A percentile compares a stretch with the other conserved stretches of the same genome.
These are phyloP conservation scores for Phytophthora pini DNA, from an alignment of 352 stramenopile genomes.

Conservation along the genomic window DNA sequence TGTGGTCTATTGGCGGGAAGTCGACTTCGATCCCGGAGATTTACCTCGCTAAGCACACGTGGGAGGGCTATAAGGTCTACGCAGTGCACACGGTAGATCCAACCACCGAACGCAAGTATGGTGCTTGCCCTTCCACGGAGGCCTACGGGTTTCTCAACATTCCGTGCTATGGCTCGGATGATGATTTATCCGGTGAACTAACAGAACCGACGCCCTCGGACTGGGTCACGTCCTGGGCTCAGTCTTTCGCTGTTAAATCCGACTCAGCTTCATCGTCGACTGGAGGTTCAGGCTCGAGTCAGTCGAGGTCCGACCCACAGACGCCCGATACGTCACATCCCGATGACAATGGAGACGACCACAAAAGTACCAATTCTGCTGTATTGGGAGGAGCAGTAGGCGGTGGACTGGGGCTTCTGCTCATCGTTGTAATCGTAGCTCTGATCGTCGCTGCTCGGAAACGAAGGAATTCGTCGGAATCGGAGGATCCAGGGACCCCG, in stretches of 20 bases:
- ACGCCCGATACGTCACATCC: background rate
- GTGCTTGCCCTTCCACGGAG: constrained; percentile 16
- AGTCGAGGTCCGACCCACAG: background rate
- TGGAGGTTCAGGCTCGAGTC: constrained; percentile 1
- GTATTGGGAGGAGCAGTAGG: constrained; percentile 25
- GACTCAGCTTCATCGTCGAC: constrained; percentile 1
- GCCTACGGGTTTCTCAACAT: constrained; percentile 35
- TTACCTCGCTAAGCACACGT: constrained; percentile 25
- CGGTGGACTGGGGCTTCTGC: constrained; percentile 20
- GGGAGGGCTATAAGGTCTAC: constrained; percentile 30
- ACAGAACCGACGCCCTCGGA: constrained; percentile 21
- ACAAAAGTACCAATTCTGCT: constrained; percentile 10
- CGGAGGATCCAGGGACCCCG: constrained; percentile 7
- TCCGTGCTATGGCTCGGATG: constrained; percentile 29
- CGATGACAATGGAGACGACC: background rate
- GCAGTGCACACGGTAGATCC: constrained; percentile 25
- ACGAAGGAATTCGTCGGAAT: constrained; percentile 10
- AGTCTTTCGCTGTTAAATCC: constrained; percentile 9
- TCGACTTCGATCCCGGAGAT: constrained; percentile 24
- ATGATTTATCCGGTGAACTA: constrained; percentile 1
- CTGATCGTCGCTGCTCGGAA: constrained; percentile 16
- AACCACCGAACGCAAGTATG: constrained; percentile 20
- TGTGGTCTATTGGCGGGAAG: constrained; percentile 35
- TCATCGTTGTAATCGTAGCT: constrained; percentile 19
- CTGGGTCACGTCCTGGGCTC: constrained; percentile 34